Conservation (phyloP, 768 basidiomycete species). For the Crassisporium funariophilum region DNA sequence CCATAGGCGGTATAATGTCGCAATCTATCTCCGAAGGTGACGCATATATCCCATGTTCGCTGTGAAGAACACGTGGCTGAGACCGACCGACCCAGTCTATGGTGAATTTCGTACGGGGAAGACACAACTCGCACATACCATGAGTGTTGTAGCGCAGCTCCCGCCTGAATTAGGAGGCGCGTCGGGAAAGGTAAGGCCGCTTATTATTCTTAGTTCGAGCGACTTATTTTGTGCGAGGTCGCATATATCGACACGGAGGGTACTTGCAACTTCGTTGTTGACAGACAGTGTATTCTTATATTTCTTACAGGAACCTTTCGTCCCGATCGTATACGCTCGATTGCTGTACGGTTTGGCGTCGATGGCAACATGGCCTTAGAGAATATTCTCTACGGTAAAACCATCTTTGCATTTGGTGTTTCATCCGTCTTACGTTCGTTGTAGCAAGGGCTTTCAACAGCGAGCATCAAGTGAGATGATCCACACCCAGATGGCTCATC, state of each 20-base stretch:
- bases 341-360: conserved; percentile 94
- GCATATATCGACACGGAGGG: conserved; percentile 93
- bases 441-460: conserved; percentile 88
- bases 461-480: conserved; percentile 94
- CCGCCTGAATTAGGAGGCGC: conserved; percentile 91
- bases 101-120: conserved; percentile 97
- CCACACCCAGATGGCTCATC: too few relatives aligned
- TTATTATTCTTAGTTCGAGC: not conserved
- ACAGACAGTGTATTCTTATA: conserved; percentile 16
- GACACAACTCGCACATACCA: conserved; percentile 94
- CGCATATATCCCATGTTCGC: conserved; percentile 1
- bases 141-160: conserved; percentile 89
- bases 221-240: conserved; percentile 47
- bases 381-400: conserved; percentile 85
- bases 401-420: not conserved
- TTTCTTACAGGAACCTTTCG: conserved; percentile 77
- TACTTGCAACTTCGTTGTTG: conserved; percentile 13
- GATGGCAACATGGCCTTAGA: conserved; percentile 84
- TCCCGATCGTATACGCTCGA: conserved; percentile 87
- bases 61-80: conserved; percentile 1
- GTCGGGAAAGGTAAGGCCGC: conserved; percentile 68
- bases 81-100: conserved; percentile 58
- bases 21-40: conserved; percentile 92
- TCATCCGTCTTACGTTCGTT: conserved; percentile 2
- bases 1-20: conserved; percentile 81